These are phyloP conservation scores for Ploettnerulaceae sp. DNA, from an alignment of 2,329 filamentous ascomycete species.

Conservation along the genomic window DNA sequence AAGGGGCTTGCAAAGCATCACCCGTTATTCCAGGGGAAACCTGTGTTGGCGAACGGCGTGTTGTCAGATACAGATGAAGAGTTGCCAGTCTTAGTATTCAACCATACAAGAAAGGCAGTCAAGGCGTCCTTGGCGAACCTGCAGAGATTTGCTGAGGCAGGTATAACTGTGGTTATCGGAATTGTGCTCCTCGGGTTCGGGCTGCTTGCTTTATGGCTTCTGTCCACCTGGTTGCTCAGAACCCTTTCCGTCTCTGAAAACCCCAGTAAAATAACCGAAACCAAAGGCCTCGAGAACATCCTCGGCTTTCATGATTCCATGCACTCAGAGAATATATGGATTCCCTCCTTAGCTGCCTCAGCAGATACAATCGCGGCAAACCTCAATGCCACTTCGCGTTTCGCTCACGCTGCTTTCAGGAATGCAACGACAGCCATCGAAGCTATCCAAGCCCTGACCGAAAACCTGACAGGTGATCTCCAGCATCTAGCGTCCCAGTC, in stretches of 20 bases:
- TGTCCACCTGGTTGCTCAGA: too few relatives aligned
- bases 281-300: too few relatives aligned
- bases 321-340: too few relatives aligned
- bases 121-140: neutral
- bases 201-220: too few relatives aligned
- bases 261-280: too few relatives aligned
- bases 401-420: neutral
- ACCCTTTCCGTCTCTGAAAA: too few relatives aligned
- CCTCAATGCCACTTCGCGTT: neutral
- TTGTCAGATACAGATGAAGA: neutral
- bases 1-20: neutral
- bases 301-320: too few relatives aligned
- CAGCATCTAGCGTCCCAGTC: neutral
- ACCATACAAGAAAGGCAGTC: neutral
- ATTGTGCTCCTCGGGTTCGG: too few relatives aligned
- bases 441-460: neutral
- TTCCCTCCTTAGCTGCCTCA: too few relatives aligned
- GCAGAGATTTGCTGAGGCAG: neutral
- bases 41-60: neutral
- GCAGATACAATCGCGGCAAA: too few relatives aligned
- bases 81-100: neutral
- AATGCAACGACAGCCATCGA: neutral
- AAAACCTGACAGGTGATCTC: neutral
- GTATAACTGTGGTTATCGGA: neutral
- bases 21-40: neutral